phyloP scores from a whole-genome alignment of 345 rosid genomes.

The Passiflora organensis region DNA sequence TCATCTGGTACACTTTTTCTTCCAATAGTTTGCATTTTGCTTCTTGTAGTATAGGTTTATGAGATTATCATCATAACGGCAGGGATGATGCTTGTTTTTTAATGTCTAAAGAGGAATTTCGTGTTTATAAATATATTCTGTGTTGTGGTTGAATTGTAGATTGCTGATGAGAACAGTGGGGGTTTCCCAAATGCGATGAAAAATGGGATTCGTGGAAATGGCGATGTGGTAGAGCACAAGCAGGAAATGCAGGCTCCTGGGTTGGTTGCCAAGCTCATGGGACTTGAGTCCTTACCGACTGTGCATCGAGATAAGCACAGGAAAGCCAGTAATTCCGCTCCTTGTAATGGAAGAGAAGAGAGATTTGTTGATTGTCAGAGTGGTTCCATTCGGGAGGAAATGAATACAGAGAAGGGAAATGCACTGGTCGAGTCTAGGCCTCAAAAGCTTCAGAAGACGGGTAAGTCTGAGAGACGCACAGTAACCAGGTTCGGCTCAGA shows the following conservation, averaged over 20 bases:
- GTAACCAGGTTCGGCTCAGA: slow-evolving; percentile 79
- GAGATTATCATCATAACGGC: background rate
- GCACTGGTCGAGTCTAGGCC: slow-evolving; percentile 55
- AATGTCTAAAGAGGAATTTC: too few species aligned
- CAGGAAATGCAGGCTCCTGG: slow-evolving; percentile 68
- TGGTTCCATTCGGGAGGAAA: slow-evolving; percentile 24
- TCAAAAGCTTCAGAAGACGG: slow-evolving; percentile 83
- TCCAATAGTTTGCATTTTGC: background rate
- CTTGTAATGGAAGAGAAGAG: slow-evolving; percentile 26
- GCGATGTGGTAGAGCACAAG: slow-evolving; percentile 30
- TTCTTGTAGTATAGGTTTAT: background rate
- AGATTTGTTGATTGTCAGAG: slow-evolving; percentile 7
- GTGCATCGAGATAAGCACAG: slow-evolving; percentile 48
- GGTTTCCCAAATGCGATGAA: slow-evolving; percentile 55
- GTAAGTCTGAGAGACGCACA: slow-evolving; percentile 41
- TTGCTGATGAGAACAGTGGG: slow-evolving; percentile 75
- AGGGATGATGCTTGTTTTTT: background rate
- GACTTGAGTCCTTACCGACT: slow-evolving; percentile 82
- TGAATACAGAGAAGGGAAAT: slow-evolving; percentile 30
- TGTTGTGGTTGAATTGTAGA: slow-evolving; percentile 34
- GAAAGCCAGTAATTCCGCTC: slow-evolving; percentile 30
- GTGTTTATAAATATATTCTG: background rate
- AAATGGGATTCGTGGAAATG: slow-evolving; percentile 27
- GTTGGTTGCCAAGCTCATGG: slow-evolving; percentile 95
- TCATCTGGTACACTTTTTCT: slow-evolving; percentile 45